Evolutionary conservation across 179 eudicot species (phyloP).

Genomic region (Corrigiola litoralis): DNA sequence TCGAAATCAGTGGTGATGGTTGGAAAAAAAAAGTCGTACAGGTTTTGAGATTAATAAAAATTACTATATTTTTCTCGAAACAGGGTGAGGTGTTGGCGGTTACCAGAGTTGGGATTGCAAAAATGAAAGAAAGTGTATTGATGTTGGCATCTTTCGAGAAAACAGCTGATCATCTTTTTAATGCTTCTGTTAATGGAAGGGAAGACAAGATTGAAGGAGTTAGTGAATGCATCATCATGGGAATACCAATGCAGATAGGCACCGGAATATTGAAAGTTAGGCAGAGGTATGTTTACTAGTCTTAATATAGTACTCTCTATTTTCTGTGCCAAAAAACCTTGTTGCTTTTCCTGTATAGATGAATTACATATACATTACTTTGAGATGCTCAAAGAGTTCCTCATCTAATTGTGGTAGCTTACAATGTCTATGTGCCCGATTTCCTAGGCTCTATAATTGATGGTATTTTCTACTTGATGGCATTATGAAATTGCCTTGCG

Average conservation of each 20-base stretch:
- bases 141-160: conserved; percentile 96
- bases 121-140: conserved; percentile 89
- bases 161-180: conserved; percentile 86
- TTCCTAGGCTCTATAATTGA: too few species aligned
- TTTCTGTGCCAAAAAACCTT: background rate
- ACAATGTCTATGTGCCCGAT: too few species aligned
- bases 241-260: conserved; percentile 78
- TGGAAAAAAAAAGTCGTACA: background rate
- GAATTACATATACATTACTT: background rate
- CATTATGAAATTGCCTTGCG: too few species aligned
- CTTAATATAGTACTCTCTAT: background rate
- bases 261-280: conserved; percentile 77
- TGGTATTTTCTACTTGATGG: too few species aligned
- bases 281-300: conserved; percentile 47
- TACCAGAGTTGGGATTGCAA: conserved; percentile 68
- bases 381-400: background rate
- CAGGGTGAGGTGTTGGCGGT: conserved; percentile 92
- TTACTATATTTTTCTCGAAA: conserved; percentile 8
- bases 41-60: background rate
- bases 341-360: background rate
- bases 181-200: conserved; percentile 79
- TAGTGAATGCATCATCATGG: conserved; percentile 92
- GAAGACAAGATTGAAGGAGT: conserved; percentile 86
- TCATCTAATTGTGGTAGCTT: too few species aligned
- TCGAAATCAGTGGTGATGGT: background rate